A percentile compares a stretch with the other conserved stretches of the same genome.
phyloP scores from a whole-genome alignment of 805 yeast species.

The Metschnikowia chrysomelidarum region DNA sequence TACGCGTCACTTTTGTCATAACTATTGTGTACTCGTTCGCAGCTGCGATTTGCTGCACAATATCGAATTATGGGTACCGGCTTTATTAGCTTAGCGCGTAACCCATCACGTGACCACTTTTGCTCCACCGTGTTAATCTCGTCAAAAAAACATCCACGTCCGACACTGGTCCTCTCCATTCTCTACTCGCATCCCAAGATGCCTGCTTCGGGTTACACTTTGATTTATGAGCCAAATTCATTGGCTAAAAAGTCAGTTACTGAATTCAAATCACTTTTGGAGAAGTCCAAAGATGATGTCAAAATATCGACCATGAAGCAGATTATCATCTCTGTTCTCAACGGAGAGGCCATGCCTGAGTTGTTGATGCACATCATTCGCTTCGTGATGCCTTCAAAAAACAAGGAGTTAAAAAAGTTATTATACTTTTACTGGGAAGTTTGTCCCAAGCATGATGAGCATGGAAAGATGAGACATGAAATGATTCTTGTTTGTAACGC shows the following conservation, averaged over 20 bases:
- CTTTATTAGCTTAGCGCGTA: no score
- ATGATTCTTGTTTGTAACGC: constrained; percentile 99
- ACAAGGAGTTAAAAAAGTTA: constrained; percentile 87
- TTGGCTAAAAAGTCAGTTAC: constrained; percentile 59
- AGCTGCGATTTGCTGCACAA: no score
- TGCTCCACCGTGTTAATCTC: constrained; percentile 12
- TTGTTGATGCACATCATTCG: constrained; percentile 95
- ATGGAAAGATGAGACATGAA: constrained; percentile 94
- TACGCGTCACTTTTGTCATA: no score
- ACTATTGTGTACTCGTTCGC: no score
- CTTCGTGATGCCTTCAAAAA: constrained; percentile 93
- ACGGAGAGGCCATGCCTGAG: constrained; percentile 90
- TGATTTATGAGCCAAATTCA: constrained; percentile 75
- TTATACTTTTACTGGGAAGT: constrained; percentile 97
- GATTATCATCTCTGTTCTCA: constrained; percentile 81
- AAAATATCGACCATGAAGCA: constrained; percentile 89
- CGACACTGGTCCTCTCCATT: constrained; percentile 4
- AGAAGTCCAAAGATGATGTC: constrained; percentile 84
- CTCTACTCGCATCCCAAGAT: constrained; percentile 11
- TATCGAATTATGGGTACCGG: no score
- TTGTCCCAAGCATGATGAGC: constrained; percentile 84
- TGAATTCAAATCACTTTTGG: constrained; percentile 76
- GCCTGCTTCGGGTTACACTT: constrained; percentile 58
- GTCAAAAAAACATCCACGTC: constrained; percentile 10
- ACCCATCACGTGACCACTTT: constrained; percentile 10